Evolutionary conservation across 129 eudicot species (phyloP).

Genomic region (Saposhnikovia divaricata): DNA sequence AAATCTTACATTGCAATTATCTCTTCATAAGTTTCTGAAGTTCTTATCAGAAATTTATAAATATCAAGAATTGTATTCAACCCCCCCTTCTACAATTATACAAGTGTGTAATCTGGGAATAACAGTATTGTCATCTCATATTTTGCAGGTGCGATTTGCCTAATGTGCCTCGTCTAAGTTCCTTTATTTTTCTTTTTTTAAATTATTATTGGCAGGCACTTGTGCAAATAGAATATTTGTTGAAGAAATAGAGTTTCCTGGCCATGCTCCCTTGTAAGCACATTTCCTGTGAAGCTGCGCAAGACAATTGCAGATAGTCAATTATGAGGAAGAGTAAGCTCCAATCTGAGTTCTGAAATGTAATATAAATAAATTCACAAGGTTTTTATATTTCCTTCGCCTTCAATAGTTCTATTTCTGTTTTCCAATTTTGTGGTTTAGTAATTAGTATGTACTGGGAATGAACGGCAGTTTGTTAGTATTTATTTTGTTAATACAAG

Average conservation of each 20-base stretch:
- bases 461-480: no score
- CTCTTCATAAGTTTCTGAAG: no score
- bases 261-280: not conserved
- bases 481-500: no score
- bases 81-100: no score
- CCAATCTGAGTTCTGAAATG: not conserved
- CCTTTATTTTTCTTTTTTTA: not conserved
- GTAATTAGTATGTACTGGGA: no score
- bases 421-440: not conserved
- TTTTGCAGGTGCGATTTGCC: not conserved
- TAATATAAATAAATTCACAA: not conserved
- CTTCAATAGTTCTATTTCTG: not conserved
- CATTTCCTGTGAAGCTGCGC: not conserved
- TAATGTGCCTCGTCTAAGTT: conserved; percentile 6
- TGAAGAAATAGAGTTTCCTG: conserved; percentile 24
- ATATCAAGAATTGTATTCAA: no score
- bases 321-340: not conserved
- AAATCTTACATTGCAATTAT: no score
- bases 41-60: no score
- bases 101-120: no score
- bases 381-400: not conserved
- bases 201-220: conserved; percentile 36
- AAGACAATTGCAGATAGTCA: not conserved
- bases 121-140: not conserved
- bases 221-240: conserved; percentile 34